phyloP scores from a whole-genome alignment of 305 asterid genomes.

The Galium porrigens region DNA sequence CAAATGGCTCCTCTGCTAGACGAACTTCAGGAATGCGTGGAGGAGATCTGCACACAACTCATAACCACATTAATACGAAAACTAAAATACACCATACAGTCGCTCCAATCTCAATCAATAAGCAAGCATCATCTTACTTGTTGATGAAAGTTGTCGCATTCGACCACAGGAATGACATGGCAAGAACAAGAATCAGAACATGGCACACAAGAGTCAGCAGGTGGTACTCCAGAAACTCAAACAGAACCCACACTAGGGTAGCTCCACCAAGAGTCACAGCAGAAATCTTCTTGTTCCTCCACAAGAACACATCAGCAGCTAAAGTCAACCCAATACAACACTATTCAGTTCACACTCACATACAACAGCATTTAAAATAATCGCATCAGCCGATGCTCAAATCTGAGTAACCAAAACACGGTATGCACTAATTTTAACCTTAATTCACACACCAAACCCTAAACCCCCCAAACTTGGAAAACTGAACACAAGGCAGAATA shows the following conservation, averaged over 20 bases:
- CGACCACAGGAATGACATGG: slow-evolving; percentile 65
- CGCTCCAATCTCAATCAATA: background rate
- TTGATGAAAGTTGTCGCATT: slow-evolving; percentile 51
- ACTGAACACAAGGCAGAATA: background rate
- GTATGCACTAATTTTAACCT: background rate
- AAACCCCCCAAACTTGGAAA: background rate
- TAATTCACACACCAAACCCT: background rate
- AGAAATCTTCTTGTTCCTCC: slow-evolving; percentile 86
- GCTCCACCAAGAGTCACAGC: slow-evolving; percentile 56
- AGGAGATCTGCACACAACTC: slow-evolving; percentile 34
- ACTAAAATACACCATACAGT: background rate
- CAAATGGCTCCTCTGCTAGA: slow-evolving; percentile 49
- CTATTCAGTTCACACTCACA: background rate
- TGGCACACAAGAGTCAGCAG: slow-evolving; percentile 70
- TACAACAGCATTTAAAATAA: too few relatives aligned
- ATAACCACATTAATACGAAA: background rate
- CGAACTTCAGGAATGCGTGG: slow-evolving; percentile 64
- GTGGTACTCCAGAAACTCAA: slow-evolving; percentile 68
- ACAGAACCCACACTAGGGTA: slow-evolving; percentile 69
- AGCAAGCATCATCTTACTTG: slow-evolving; percentile 36
- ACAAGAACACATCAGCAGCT: slow-evolving; percentile 86
- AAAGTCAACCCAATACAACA: slow-evolving; percentile 13
- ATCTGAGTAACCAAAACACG: too few relatives aligned
- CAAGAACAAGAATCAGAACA: slow-evolving; percentile 36
- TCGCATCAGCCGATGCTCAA: background rate